phyloP scores from a whole-genome alignment of 2,329 filamentous ascomycete genomes.

The Fusarium pseudograminearum region DNA sequence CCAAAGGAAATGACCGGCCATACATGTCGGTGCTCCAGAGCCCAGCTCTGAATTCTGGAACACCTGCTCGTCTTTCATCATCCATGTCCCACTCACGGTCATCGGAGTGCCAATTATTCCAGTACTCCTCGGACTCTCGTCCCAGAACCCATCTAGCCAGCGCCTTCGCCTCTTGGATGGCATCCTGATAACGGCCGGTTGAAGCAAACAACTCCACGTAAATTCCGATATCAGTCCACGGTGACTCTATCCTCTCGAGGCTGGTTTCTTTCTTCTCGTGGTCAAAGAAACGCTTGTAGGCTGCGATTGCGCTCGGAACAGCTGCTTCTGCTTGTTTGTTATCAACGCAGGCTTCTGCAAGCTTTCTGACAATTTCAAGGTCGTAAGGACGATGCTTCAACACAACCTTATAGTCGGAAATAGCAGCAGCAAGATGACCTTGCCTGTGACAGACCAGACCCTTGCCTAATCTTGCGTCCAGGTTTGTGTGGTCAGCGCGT shows the following conservation, averaged over 20 bases:
- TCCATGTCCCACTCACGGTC: slow-evolving; percentile 90
- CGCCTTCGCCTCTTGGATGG: slow-evolving; percentile 76
- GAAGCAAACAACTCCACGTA: slow-evolving; percentile 85
- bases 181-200: slow-evolving; percentile 71
- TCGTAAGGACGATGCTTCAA: slow-evolving; percentile 66
- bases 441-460: slow-evolving; percentile 68
- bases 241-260: slow-evolving; percentile 55
- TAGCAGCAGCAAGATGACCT: slow-evolving; percentile 65
- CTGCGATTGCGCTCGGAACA: slow-evolving; percentile 57
- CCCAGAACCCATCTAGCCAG: slow-evolving; percentile 86
- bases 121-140: slow-evolving; percentile 77
- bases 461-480: slow-evolving; percentile 70
- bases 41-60: slow-evolving; percentile 70
- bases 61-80: slow-evolving; percentile 73
- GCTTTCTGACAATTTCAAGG: slow-evolving; percentile 65
- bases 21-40: slow-evolving; percentile 70
- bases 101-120: slow-evolving; percentile 78
- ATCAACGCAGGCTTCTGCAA: slow-evolving; percentile 69
- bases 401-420: slow-evolving; percentile 68
- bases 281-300: slow-evolving; percentile 63
- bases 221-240: slow-evolving; percentile 87
- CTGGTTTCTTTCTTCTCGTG: slow-evolving; percentile 53
- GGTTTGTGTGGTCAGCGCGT: slow-evolving; percentile 66
- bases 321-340: slow-evolving; percentile 59
- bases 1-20: slow-evolving; percentile 79